These are phyloP conservation scores for Chenopodium quinoa DNA, from an alignment of 148 eudicot species.

Conservation along the genomic window DNA sequence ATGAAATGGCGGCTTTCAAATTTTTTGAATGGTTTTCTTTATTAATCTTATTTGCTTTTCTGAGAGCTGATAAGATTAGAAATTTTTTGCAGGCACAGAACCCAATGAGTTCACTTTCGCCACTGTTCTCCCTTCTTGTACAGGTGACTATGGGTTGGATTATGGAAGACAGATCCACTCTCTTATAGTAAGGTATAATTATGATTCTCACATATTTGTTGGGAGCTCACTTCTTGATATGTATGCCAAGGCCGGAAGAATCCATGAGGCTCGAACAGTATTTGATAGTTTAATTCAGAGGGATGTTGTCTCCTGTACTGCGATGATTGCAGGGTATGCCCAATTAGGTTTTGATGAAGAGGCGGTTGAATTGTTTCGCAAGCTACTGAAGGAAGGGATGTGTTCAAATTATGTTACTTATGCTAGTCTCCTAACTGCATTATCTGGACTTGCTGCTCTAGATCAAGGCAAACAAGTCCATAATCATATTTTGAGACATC, in stretches of 20 bases:
- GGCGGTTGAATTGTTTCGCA: conserved; percentile 62
- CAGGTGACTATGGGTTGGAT: conserved; percentile 39
- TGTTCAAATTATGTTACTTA: conserved; percentile 75
- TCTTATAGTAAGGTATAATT: conserved; percentile 46
- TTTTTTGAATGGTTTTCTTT: not conserved
- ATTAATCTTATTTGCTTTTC: not conserved
- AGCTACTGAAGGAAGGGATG: conserved; percentile 62
- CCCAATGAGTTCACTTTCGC: conserved; percentile 92
- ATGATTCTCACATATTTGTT: conserved; percentile 67
- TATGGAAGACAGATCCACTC: conserved; percentile 77
- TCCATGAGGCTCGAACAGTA: conserved; percentile 60
- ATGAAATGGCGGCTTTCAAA: too few species aligned
- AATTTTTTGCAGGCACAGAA: conserved; percentile 51
- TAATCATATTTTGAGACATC: conserved; percentile 50
- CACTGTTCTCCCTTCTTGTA: conserved; percentile 65
- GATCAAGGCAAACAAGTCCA: conserved; percentile 86
- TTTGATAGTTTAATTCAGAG: conserved; percentile 63
- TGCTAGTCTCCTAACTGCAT: conserved; percentile 64
- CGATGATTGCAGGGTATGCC: conserved; percentile 84
- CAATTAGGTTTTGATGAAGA: conserved; percentile 77
- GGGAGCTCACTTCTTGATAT: conserved; percentile 96
- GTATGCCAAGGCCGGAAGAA: conserved; percentile 78
- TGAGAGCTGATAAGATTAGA: conserved; percentile 18
- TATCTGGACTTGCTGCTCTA: conserved; percentile 80
- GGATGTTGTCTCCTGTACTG: conserved; percentile 91